Evolutionary conservation across 345 rosid genomes (phyloP), one percentile per base, ranked within the genome.

Genomic region (Turritis glabra): DNA sequence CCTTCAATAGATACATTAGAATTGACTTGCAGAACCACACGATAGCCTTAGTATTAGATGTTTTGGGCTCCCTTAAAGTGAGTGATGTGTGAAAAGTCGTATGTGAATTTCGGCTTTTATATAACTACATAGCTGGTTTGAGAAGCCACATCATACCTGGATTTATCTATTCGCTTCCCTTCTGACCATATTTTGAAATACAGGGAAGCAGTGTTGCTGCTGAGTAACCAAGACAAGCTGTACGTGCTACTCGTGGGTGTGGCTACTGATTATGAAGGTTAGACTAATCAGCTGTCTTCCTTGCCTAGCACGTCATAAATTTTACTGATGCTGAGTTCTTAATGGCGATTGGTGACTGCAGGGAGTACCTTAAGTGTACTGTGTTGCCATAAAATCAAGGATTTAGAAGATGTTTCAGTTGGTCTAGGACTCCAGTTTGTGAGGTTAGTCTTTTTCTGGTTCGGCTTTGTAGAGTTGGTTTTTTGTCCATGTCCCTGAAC

Each of bases 351-450:
- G 67, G 26, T 60, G 25, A 69, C 76, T 86, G 81, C 89, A 93
- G 98, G 85, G 71, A 78, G 67, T 43, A 77, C 69, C 76, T 59
- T 89, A 64, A 90, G 87, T 78, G 73, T 86, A 73, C 78, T 86
- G 77, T 86, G 86, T 66, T 80, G 85, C 75, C 92, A 89, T 80
- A 79, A 57, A 74, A 73, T 84, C 82, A 93, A 80, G 72, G 97
- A 88, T 69, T 82, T 91, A 77, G 79, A 78, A 77, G 89, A 86
- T 65, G 81, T 91, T 62, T 69, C 84, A 61, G 80, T 89, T 47
- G 92, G 98, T 75, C 69, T 94, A 48, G 91, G 96, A 70, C 92
- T 91, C 79, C 98, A 89, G 83, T 74, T 88, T 77, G 78, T 87
- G 80, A 91, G 97, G 98, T 94, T 72, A 65, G 90, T 81, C 48